A percentile compares a stretch with the other conserved stretches of the same genome.
These are phyloP conservation scores for Truncatella angustata DNA, from an alignment of 2,329 filamentous ascomycete species.

Conservation along the genomic window DNA sequence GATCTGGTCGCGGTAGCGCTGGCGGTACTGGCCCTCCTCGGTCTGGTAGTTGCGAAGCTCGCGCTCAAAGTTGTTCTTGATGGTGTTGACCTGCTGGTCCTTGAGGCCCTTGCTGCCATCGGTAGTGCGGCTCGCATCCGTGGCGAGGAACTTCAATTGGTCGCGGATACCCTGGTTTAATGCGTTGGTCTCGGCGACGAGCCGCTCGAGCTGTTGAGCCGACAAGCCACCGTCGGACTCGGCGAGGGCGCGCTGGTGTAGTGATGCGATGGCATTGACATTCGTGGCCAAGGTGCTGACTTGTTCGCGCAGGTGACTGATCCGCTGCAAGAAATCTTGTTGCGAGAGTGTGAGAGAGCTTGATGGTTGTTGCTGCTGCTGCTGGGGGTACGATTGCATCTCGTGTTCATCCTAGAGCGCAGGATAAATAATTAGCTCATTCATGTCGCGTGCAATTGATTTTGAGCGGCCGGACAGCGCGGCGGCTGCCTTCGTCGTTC, in stretches of 20 bases:
- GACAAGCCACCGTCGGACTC: slow-evolving; percentile 57
- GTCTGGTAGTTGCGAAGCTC: slow-evolving; percentile 69
- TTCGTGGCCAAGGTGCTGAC: slow-evolving; percentile 66
- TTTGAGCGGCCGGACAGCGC: too few species aligned
- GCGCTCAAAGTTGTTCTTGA: slow-evolving; percentile 71
- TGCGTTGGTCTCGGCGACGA: slow-evolving; percentile 68
- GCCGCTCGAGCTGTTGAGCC: slow-evolving; percentile 60
- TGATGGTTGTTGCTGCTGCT: slow-evolving; percentile 10
- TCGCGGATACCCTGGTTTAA: slow-evolving; percentile 76
- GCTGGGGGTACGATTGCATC: slow-evolving; percentile 49
- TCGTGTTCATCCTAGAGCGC: slow-evolving; percentile 28
- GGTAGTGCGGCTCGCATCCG: slow-evolving; percentile 63
- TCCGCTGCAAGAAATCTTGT: slow-evolving; percentile 66
- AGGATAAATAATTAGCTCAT: neutral
- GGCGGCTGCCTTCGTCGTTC: slow-evolving; percentile 15
- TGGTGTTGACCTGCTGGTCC: slow-evolving; percentile 64
- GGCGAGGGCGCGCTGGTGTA: slow-evolving; percentile 70
- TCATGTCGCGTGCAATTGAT: slow-evolving; percentile 8
- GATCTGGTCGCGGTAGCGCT: slow-evolving; percentile 74
- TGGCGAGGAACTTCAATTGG: slow-evolving; percentile 74
- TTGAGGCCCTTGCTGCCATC: slow-evolving; percentile 64
- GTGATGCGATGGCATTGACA: slow-evolving; percentile 64
- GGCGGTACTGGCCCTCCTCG: slow-evolving; percentile 69
- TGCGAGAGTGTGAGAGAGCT: slow-evolving; percentile 48
- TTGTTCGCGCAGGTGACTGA: slow-evolving; percentile 64